Conservation (phyloP, 352 stramenopile species). For the Pythium brassicae region DNA sequence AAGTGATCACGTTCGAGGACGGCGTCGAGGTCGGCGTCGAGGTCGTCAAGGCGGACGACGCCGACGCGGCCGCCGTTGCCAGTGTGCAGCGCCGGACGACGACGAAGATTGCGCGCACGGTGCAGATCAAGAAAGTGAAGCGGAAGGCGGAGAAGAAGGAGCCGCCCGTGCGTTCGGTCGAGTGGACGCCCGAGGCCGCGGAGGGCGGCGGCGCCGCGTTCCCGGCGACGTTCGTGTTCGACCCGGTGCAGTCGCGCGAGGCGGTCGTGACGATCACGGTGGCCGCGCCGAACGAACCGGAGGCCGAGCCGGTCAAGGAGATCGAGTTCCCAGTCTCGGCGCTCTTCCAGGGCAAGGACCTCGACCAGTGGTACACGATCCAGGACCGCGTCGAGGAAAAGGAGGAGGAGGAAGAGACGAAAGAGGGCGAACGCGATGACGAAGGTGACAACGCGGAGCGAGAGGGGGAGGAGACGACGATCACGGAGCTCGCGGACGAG, state of each 20-base stretch:
- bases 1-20: slow-evolving; percentile 20
- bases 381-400: slow-evolving; percentile 16
- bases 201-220: slow-evolving; percentile 20
- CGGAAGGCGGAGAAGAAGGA: slow-evolving; percentile 41
- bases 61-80: slow-evolving; percentile 1
- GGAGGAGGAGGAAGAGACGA: slow-evolving; percentile 10
- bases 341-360: slow-evolving; percentile 50
- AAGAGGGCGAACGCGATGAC: slow-evolving; percentile 9
- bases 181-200: slow-evolving; percentile 20
- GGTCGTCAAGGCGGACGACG: slow-evolving; percentile 19
- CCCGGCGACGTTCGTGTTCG: slow-evolving; percentile 73
- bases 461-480: slow-evolving; percentile 15
- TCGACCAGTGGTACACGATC: slow-evolving; percentile 74
- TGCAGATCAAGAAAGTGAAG: slow-evolving; percentile 56
- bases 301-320: slow-evolving; percentile 64
- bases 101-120: slow-evolving; percentile 52
- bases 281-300: slow-evolving; percentile 34
- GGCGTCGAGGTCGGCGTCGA: slow-evolving; percentile 38
- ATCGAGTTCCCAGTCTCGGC: slow-evolving; percentile 73
- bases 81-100: slow-evolving; percentile 55
- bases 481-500: slow-evolving; percentile 18
- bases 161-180: slow-evolving; percentile 31
- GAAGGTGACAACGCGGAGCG: slow-evolving; percentile 10
- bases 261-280: slow-evolving; percentile 73
- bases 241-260: slow-evolving; percentile 79